Evolutionary conservation across 2,329 filamentous ascomycete species (phyloP).

Genomic region (Fusarium nygamai): DNA sequence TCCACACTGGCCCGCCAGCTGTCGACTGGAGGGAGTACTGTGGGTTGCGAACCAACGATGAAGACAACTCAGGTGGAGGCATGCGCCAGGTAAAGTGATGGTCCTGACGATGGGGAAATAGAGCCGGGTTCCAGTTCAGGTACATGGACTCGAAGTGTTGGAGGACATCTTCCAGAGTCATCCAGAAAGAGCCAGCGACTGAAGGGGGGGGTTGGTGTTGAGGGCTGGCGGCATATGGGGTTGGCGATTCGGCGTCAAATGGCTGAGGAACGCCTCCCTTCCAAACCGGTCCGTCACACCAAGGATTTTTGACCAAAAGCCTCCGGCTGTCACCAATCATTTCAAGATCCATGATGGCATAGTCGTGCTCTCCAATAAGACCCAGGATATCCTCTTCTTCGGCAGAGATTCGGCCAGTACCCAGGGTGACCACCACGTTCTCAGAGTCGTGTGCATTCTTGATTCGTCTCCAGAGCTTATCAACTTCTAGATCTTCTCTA

Average conservation of each 20-base stretch:
- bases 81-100: conserved; percentile 88
- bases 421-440: conserved; percentile 88
- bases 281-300: conserved; percentile 85
- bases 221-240: not conserved
- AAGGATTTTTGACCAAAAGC: conserved; percentile 93
- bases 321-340: conserved; percentile 67
- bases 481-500: conserved; percentile 80
- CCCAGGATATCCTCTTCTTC: conserved; percentile 84
- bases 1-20: conserved; percentile 75
- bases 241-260: not conserved
- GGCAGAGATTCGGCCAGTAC: conserved; percentile 82
- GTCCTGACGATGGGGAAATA: conserved; percentile 86
- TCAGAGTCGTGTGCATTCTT: conserved; percentile 78
- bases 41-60: conserved; percentile 71
- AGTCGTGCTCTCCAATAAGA: conserved; percentile 90
- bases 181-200: conserved; percentile 86
- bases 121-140: conserved; percentile 92
- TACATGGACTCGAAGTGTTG: conserved; percentile 97
- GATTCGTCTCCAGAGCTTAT: conserved; percentile 81
- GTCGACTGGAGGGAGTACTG: conserved; percentile 76
- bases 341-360: conserved; percentile 86
- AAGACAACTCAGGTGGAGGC: conserved; percentile 58
- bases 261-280: conserved; percentile 52
- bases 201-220: conserved; percentile 26
- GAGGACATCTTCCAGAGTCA: conserved; percentile 84